phyloP scores from a whole-genome alignment of 352 stramenopile species.

The Globisporangium sylvaticum region DNA sequence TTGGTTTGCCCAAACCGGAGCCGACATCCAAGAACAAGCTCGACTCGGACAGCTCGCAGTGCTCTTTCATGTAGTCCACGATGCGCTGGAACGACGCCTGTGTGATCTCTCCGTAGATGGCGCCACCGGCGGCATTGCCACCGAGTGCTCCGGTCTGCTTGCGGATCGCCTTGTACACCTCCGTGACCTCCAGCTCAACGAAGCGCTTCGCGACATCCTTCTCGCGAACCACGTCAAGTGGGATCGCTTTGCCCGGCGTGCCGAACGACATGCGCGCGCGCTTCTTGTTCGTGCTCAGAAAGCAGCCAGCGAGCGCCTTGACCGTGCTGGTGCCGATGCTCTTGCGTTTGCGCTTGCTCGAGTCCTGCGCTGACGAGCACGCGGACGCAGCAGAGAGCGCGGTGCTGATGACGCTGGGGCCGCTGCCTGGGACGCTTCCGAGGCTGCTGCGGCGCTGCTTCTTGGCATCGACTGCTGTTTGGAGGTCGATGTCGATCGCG shows the following conservation, averaged over 20 bases:
- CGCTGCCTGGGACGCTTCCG: constrained; percentile 9
- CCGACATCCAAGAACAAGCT: constrained; percentile 97
- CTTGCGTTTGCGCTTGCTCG: constrained; percentile 54
- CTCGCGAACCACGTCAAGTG: constrained; percentile 48
- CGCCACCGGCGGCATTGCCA: constrained; percentile 92
- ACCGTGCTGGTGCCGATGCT: constrained; percentile 29
- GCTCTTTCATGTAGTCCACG: constrained; percentile 91
- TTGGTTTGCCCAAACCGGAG: constrained; percentile 96
- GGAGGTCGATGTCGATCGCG: constrained; percentile 11
- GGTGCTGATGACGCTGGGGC: not conserved
- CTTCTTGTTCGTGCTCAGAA: constrained; percentile 42
- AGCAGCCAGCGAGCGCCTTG: constrained; percentile 20
- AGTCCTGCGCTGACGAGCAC: not conserved
- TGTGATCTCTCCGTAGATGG: constrained; percentile 98
- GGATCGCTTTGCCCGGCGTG: constrained; percentile 69
- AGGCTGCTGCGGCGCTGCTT: constrained; percentile 18
- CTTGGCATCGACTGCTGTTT: constrained; percentile 13
- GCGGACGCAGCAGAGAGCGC: not conserved
- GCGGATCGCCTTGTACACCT: constrained; percentile 91
- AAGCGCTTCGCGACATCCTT: constrained; percentile 73
- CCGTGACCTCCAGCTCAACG: constrained; percentile 75
- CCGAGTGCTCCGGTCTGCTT: constrained; percentile 93
- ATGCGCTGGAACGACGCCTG: constrained; percentile 96
- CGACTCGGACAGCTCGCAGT: constrained; percentile 84
- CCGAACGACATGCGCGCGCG: constrained; percentile 56